Percentiles rank a stretch among this genome's conserved stretches.
Evolutionary conservation across 768 basidiomycete species (phyloP).

Genomic region (Leccinellum luteum): DNA sequence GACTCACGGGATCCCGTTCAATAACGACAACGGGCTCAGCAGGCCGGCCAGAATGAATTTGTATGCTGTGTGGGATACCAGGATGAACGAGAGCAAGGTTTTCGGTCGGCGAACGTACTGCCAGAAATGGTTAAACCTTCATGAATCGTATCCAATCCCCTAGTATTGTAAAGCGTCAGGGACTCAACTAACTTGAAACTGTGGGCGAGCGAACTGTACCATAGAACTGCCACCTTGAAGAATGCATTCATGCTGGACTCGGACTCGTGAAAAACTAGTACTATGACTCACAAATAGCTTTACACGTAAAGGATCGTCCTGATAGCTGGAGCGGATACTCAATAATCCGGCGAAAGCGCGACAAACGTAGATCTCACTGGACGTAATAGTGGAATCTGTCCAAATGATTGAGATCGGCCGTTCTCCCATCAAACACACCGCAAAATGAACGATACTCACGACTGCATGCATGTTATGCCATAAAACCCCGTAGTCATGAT

Average conservation of each 20-base stretch:
- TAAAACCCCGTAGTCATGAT: background rate
- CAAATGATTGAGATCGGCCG: background rate
- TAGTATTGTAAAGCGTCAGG: background rate
- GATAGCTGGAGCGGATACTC: background rate
- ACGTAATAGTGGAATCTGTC: background rate
- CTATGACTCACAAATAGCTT: constrained; percentile 12
- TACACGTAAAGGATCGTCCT: background rate
- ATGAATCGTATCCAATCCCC: constrained; percentile 10
- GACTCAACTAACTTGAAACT: accelerated
- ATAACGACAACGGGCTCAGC: background rate
- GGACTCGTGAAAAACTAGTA: background rate
- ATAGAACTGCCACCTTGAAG: constrained; percentile 11
- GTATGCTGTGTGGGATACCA: background rate
- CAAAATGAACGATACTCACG: background rate
- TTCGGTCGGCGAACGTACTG: background rate
- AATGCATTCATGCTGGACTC: background rate
- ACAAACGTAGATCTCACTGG: background rate
- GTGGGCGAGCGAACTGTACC: background rate
- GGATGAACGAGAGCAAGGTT: background rate
- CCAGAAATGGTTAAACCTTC: constrained; percentile 7
- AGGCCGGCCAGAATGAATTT: constrained; percentile 7
- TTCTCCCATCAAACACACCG: background rate
- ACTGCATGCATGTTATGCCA: background rate
- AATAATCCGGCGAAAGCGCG: background rate
- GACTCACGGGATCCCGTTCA: constrained; percentile 3